Evolutionary conservation across 441 rosid genomes (phyloP).

Genomic region (Gossypium lobatum): DNA sequence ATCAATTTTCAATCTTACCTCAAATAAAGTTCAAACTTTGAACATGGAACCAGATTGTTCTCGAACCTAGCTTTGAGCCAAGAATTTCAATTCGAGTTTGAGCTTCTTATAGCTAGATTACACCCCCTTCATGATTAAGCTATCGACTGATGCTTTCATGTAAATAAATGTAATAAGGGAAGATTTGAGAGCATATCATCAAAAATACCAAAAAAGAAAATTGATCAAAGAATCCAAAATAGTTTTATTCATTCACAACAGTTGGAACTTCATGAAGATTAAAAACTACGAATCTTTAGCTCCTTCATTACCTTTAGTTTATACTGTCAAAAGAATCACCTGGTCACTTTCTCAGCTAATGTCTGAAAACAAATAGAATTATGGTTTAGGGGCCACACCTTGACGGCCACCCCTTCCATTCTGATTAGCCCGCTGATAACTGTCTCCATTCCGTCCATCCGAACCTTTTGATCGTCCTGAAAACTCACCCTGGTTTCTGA

Average conservation of each 20-base stretch:
- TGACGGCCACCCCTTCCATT: slow-evolving; percentile 58
- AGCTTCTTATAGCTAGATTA: not conserved
- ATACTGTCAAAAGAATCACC: slow-evolving; percentile 20
- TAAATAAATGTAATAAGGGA: not conserved
- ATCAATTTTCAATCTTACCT: too few relatives aligned
- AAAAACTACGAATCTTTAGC: slow-evolving; percentile 26
- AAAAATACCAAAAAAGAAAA: not conserved
- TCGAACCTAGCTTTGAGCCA: not conserved
- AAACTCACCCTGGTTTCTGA: slow-evolving; percentile 60
- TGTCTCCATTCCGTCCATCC: slow-evolving; percentile 50
- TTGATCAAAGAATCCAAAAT: not conserved
- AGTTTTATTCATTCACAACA: not conserved
- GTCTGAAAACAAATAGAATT: slow-evolving; percentile 22
- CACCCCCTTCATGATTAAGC: not conserved
- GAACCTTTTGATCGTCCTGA: slow-evolving; percentile 62
- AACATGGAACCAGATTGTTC: not conserved
- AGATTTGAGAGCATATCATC: not conserved
- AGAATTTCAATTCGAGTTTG: not conserved
- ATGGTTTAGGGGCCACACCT: slow-evolving; percentile 39
- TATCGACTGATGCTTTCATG: not conserved
- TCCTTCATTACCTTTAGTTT: slow-evolving; percentile 22
- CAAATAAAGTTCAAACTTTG: not conserved
- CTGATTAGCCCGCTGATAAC: slow-evolving; percentile 55
- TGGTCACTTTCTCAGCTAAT: slow-evolving; percentile 11
- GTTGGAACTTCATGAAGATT: not conserved